Base-by-base conservation (phyloP, 805 yeast species). In the Ogataea saltuana region DNA sequence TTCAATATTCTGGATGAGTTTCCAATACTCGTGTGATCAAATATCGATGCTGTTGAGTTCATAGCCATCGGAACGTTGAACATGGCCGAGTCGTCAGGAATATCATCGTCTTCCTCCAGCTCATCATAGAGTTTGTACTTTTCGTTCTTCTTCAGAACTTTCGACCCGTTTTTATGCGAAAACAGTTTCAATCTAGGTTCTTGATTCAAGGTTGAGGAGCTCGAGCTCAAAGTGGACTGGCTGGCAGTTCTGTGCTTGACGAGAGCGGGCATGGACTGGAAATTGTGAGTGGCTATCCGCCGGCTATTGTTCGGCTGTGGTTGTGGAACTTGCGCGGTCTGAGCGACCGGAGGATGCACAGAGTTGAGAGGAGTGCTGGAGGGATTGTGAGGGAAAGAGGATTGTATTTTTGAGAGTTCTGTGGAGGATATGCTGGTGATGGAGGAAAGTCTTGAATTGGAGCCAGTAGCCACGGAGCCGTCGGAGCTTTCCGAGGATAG, bases 21-120 rank as follows among this genome's bases (percentile, higher is more conserved):
- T 9, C 41, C 39, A 12, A 48, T 33, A 30, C 39, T 44, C 8
- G 54, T 43, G 31, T 45, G 36, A 15, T 53, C 54, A 25, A 64
- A 56, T 3, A 66, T 50, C 11, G 68, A 50, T 3, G 64, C 48
- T 4, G 67, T 62, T 1, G 69, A 56, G 4, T 57, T 48, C 19
- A 56, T 59, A 2, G 82, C 75, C 58, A 69, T 68, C 7, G 83
- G 83, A 9, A 78, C 78, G 48, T 77, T 76, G 70, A 75, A 77
- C 42, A 76, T 72, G 12, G 69, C 40, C 0, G 71, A 62, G 43
- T 69, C 71, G 30, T 66, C 72, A 1, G 60, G 55, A 19, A 69
- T 63, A 21, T 70, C 71, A 39, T 66, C 67, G 45, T 67, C 71
- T 3, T 52, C 49, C 17, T 59, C 58, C 33, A 56, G 39, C 10